Evolutionary conservation across 2,329 filamentous ascomycete species (phyloP).

Genomic region (Aureobasidium namibiae): DNA sequence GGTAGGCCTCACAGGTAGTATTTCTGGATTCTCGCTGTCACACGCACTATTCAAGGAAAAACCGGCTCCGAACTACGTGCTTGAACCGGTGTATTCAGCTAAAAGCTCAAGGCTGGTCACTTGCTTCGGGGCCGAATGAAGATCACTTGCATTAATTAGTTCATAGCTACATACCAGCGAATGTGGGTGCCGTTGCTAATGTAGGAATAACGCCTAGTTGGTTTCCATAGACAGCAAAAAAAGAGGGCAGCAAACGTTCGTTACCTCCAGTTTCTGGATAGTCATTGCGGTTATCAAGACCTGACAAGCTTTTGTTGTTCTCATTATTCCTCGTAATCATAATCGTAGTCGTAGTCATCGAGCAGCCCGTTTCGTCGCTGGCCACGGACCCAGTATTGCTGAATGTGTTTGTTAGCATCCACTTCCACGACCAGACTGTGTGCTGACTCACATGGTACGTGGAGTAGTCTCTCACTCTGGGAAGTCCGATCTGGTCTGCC

Average conservation of each 20-base stretch:
- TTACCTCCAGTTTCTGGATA: background rate
- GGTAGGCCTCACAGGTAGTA: background rate
- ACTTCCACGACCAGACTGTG: constrained; percentile 15
- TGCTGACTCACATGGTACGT: constrained; percentile 20
- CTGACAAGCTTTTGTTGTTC: background rate
- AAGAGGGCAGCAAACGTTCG: background rate
- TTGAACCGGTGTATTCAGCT: no score
- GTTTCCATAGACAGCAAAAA: background rate
- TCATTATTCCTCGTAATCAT: background rate
- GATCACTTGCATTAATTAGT: background rate
- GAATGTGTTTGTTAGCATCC: background rate
- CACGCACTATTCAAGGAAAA: no score
- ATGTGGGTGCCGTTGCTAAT: background rate
- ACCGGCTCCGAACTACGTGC: background rate
- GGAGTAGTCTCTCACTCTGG: constrained; percentile 23
- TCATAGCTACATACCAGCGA: background rate
- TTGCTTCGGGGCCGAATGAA: background rate
- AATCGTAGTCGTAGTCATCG: background rate
- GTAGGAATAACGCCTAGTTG: background rate
- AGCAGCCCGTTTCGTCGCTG: background rate
- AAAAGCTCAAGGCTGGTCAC: background rate
- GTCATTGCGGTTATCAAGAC: background rate
- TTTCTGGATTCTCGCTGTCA: background rate
- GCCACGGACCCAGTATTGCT: constrained; percentile 7
- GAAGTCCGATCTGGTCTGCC: constrained; percentile 24